A percentile compares a stretch with the other conserved stretches of the same genome.
phyloP scores from a whole-genome alignment of 306 rosid species.

The Vigna nakashimae region DNA sequence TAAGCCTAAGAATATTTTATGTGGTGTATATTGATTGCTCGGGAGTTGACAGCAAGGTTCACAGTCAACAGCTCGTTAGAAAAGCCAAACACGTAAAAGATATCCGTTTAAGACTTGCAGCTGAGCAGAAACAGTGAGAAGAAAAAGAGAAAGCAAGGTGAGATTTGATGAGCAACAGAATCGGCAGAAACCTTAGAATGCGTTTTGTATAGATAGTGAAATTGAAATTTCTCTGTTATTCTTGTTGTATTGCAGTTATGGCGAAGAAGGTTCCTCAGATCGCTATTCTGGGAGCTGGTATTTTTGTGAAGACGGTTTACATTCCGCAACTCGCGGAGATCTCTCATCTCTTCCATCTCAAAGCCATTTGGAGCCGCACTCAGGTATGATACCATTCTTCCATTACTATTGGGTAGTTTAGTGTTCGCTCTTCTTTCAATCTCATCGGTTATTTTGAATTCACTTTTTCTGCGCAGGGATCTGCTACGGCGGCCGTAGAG shows the following conservation, averaged over 20 bases:
- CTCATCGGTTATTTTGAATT: too few relatives aligned
- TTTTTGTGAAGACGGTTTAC: conserved; percentile 78
- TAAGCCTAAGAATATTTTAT: too few relatives aligned
- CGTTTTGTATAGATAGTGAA: too few relatives aligned
- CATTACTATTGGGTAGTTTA: too few relatives aligned
- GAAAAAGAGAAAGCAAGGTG: neutral
- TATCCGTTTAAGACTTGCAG: too few relatives aligned
- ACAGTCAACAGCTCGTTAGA: neutral
- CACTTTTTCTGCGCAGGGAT: conserved; percentile 51
- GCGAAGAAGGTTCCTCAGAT: conserved; percentile 58
- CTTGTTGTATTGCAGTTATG: conserved; percentile 37
- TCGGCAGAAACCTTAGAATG: neutral
- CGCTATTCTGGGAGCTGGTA: conserved; percentile 94
- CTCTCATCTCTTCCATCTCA: conserved; percentile 66
- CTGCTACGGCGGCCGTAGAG: conserved; percentile 74
- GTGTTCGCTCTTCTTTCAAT: too few relatives aligned
- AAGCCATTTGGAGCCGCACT: conserved; percentile 93
- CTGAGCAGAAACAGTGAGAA: too few relatives aligned
- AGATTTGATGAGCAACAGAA: neutral
- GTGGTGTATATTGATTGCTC: neutral
- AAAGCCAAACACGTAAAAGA: neutral
- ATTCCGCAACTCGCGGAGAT: conserved; percentile 88
- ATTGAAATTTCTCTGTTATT: neutral
- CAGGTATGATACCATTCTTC: conserved; percentile 7
- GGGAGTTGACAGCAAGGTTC: too few relatives aligned